Evolutionary conservation across 2,329 filamentous ascomycete species (phyloP).

Genomic region (Lasiodiplodia hormozganensis): DNA sequence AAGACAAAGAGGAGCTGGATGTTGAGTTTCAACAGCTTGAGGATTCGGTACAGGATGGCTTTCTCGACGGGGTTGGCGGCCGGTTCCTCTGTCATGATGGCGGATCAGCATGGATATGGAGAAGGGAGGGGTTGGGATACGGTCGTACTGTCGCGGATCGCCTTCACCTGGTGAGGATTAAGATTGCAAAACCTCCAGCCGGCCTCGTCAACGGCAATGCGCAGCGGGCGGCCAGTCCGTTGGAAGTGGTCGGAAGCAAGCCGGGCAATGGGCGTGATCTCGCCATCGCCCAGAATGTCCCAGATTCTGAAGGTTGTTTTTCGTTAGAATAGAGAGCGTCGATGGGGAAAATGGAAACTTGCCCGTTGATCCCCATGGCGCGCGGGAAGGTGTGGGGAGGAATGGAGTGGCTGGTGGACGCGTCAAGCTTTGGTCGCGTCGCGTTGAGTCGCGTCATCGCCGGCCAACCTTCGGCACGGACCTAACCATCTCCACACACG

Average conservation of each 20-base stretch:
- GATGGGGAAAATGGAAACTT: neutral
- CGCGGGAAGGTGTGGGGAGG: neutral
- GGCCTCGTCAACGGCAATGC: conserved; percentile 53
- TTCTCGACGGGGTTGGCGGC: conserved; percentile 53
- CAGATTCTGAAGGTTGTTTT: conserved; percentile 38
- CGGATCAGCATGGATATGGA: neutral
- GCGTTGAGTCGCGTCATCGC: neutral
- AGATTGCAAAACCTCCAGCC: conserved; percentile 55
- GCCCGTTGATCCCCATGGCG: conserved; percentile 32
- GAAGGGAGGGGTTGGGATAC: no score
- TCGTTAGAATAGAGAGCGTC: neutral
- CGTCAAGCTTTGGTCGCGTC: conserved; percentile 1
- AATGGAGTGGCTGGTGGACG: neutral
- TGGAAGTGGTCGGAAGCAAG: conserved; percentile 48
- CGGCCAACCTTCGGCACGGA: neutral
- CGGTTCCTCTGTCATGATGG: conserved; percentile 32
- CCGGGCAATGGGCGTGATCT: conserved; percentile 44
- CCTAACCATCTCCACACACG: neutral
- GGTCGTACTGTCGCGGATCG: conserved; percentile 44
- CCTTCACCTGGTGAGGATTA: conserved; percentile 40
- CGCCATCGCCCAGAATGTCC: conserved; percentile 48
- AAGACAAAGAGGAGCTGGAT: conserved; percentile 63
- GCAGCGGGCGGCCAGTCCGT: conserved; percentile 44
- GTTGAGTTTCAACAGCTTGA: conserved; percentile 56
- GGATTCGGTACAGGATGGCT: conserved; percentile 49